These are phyloP conservation scores for Cladosporium oxysporum DNA, from an alignment of 2,329 filamentous ascomycete genomes.

Conservation along the genomic window DNA sequence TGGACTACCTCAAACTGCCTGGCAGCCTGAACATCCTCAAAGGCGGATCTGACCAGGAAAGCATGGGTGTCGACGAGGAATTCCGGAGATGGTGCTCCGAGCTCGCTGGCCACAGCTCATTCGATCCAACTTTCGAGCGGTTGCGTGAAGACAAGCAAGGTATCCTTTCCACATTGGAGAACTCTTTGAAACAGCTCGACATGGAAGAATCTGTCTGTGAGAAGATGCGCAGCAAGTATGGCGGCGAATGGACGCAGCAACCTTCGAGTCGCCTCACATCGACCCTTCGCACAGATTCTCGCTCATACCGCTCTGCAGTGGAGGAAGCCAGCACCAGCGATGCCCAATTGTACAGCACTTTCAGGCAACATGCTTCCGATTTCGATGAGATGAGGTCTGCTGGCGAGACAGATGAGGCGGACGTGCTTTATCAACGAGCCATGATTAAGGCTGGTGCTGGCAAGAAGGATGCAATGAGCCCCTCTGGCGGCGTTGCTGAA, in stretches of 20 bases:
- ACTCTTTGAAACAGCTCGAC: constrained; percentile 83
- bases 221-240: constrained; percentile 98
- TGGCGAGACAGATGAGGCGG: constrained; percentile 80
- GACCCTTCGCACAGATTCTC: constrained; percentile 82
- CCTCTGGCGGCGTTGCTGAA: constrained; percentile 55
- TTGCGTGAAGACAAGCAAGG: constrained; percentile 75
- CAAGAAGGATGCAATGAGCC: constrained; percentile 62
- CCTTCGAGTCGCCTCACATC: constrained; percentile 87
- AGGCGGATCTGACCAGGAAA: constrained; percentile 85
- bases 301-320: constrained; percentile 83
- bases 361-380: constrained; percentile 81
- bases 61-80: constrained; percentile 81
- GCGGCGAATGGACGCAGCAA: constrained; percentile 93
- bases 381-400: constrained; percentile 95
- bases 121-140: constrained; percentile 74
- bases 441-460: constrained; percentile 74
- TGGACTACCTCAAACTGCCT: constrained; percentile 90
- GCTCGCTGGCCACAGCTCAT: constrained; percentile 80
- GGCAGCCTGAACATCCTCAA: constrained; percentile 80
- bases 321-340: constrained; percentile 89
- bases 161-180: constrained; percentile 72
- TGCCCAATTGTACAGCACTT: constrained; percentile 75
- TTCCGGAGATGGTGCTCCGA: constrained; percentile 95
- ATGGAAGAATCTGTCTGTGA: constrained; percentile 98
- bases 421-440: constrained; percentile 84